Evolutionary conservation across 139 green algal genomes (phyloP).

Genomic region (Chlamydomonas applanata): DNA sequence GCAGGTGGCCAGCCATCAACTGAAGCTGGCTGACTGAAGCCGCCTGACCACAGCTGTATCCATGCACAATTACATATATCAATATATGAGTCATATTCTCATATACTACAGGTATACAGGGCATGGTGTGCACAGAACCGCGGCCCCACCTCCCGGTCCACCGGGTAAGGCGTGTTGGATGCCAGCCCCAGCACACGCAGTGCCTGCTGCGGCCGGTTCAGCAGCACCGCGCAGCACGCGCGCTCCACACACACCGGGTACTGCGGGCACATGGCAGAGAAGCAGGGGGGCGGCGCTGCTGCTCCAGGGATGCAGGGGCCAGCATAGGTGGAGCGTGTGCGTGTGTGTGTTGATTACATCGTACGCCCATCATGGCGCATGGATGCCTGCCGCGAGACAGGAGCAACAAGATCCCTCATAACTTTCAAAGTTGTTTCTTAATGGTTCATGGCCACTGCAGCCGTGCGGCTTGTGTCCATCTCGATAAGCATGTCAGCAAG

Average conservation of each 20-base stretch:
- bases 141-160: not conserved
- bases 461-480: too few species aligned
- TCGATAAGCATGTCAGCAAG: too few species aligned
- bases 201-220: not conserved
- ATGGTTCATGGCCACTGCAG: too few species aligned
- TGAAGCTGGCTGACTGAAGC: not conserved
- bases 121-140: not conserved
- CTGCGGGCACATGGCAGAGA: not conserved
- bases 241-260: not conserved
- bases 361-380: not conserved
- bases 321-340: too few species aligned
- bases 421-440: too few species aligned
- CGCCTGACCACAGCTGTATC: too few species aligned
- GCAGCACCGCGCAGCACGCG: constrained; percentile 1
- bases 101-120: not conserved
- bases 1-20: not conserved
- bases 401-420: too few species aligned
- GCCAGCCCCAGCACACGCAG: not conserved
- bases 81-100: too few species aligned
- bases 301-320: not conserved
- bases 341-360: not conserved
- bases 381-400: too few species aligned
- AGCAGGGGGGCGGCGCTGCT: not conserved
- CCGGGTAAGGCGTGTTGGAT: not conserved
- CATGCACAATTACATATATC: too few species aligned